Conservation (phyloP, 192 early-diverging fungal genomes). For the Podila minutissima region DNA sequence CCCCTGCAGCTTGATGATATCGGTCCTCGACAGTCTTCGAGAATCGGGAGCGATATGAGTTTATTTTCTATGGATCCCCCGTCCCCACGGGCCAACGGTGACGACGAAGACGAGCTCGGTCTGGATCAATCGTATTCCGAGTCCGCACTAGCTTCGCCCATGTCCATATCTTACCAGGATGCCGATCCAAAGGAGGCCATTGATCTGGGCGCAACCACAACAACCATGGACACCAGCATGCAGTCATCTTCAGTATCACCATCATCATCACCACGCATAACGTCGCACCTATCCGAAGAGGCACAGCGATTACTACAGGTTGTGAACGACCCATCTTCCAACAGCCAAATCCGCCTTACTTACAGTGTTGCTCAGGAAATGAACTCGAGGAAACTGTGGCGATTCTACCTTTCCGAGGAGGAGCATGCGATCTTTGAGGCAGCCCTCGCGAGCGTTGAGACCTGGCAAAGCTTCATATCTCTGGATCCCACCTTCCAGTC, state of each 20-base stretch:
- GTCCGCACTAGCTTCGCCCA: slow-evolving; percentile 23
- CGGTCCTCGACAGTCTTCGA: background rate
- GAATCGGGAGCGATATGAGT: slow-evolving; percentile 35
- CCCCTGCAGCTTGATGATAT: slow-evolving; percentile 1
- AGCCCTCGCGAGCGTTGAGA: slow-evolving; percentile 41
- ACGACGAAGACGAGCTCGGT: slow-evolving; percentile 9
- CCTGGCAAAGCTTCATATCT: slow-evolving; percentile 54
- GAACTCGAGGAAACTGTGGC: slow-evolving; percentile 46
- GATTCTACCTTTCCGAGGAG: slow-evolving; percentile 48
- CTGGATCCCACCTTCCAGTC: slow-evolving; percentile 27
- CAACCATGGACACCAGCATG: background rate
- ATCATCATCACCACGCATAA: background rate
- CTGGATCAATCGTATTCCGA: slow-evolving; percentile 12
- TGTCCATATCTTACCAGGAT: slow-evolving; percentile 19
- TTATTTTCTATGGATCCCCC: slow-evolving; percentile 46
- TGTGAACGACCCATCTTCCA: slow-evolving; percentile 35
- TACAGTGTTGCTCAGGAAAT: slow-evolving; percentile 41
- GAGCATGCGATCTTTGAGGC: slow-evolving; percentile 51
- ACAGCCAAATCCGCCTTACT: slow-evolving; percentile 27
- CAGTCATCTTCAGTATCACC: background rate
- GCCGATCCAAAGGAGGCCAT: background rate
- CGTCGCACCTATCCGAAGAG: slow-evolving; percentile 11
- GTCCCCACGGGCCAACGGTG: slow-evolving; percentile 4
- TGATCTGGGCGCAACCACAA: background rate
- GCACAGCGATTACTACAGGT: slow-evolving; percentile 24